These are phyloP conservation scores for barrel medic (Medicago truncatula) DNA, from an alignment of 306 rosid genomes.

Conservation along the genomic window MtrunA17r5.0-ANR NC_053048.1:998501-999000, in stretches of 20 bases:
- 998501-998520: not conserved
- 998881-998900: conserved; percentile 72
- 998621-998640: conserved; percentile 15
- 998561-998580: conserved; percentile 10
- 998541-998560: conserved; percentile 3
- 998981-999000: conserved; percentile 78
- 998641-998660: not conserved
- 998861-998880: conserved; percentile 46
- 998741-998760: not conserved
- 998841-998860: conserved; percentile 18
- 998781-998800: conserved; percentile 7
- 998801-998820: conserved; percentile 23
- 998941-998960: conserved; percentile 83
- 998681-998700: conserved; percentile 14
- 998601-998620: conserved; percentile 5
- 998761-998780: not conserved
- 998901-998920: conserved; percentile 84
- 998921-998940: conserved; percentile 76
- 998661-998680: conserved; percentile 14
- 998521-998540: conserved; percentile 22
- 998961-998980: conserved; percentile 62
- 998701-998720: conserved; percentile 9
- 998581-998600: conserved; percentile 35
- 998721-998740: not conserved
- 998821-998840: conserved; percentile 23